Evolutionary conservation across 1,284 basidiomycete genomes (phyloP).

Genomic region (Vanrija pseudolonga): DNA sequence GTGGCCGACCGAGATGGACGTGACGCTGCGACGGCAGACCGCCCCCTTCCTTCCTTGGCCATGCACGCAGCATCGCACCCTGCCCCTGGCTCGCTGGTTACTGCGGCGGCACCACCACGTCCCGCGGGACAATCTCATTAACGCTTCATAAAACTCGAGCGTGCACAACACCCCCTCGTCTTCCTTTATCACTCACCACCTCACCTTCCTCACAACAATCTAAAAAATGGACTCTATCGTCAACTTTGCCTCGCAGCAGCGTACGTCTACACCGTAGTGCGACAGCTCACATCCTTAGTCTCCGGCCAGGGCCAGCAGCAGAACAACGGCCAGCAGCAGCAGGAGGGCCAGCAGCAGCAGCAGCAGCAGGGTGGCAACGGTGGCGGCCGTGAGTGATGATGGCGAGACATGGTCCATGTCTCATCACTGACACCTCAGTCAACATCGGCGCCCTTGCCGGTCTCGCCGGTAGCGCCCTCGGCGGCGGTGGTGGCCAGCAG

Average conservation of each 20-base stretch:
- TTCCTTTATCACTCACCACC: not conserved
- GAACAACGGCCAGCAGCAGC: constrained; percentile 8
- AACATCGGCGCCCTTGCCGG: no score
- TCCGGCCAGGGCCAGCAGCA: constrained; percentile 12
- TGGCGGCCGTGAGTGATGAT: no score
- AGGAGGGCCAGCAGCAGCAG: constrained; percentile 5
- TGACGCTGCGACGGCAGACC: no score
- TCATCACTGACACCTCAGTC: not conserved
- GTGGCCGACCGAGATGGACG: not conserved
- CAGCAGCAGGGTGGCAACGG: constrained; percentile 2
- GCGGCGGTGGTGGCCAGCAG: not conserved
- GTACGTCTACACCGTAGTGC: not conserved
- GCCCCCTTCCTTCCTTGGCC: no score
- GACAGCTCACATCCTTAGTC: constrained; percentile 4
- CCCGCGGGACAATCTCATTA: no score
- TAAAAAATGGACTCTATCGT: constrained; percentile 35
- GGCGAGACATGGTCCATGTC: not conserved
- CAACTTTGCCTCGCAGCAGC: constrained; percentile 29
- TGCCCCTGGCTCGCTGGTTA: no score
- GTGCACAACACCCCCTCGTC: no score
- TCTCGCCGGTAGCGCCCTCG: not conserved
- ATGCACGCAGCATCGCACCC: no score
- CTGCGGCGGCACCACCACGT: no score
- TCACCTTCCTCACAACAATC: not conserved
- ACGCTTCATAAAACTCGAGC: no score